Percentiles rank a stretch among this genome's conserved stretches.
Evolutionary conservation across 495 filamentous ascomycete species (phyloP).

Genomic region (Penicillium riverlandense): DNA sequence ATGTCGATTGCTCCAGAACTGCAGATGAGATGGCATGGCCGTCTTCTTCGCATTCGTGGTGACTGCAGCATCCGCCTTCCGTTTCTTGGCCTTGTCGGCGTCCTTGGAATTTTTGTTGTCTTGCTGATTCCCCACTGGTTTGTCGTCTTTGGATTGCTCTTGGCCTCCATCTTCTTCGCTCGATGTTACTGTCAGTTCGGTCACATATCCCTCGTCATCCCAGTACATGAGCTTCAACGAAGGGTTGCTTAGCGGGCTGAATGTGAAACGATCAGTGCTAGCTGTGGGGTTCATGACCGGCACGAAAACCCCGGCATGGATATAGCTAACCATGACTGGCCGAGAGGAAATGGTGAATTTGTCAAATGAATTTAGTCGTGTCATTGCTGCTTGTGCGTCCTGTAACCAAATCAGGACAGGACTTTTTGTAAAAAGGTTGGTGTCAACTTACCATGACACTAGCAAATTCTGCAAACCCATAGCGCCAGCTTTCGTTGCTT

Average conservation of each 20-base stretch:
- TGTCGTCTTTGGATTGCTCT: constrained; percentile 20
- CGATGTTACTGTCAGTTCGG: constrained; percentile 53
- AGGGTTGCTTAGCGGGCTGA: constrained; percentile 64
- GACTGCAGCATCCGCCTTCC: constrained; percentile 48
- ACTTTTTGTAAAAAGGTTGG: not conserved
- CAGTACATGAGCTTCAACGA: constrained; percentile 71
- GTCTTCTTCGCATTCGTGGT: constrained; percentile 40
- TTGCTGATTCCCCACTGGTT: constrained; percentile 25
- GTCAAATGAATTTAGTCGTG: constrained; percentile 65
- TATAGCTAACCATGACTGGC: constrained; percentile 66
- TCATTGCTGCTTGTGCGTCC: constrained; percentile 72
- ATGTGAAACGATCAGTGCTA: constrained; percentile 56
- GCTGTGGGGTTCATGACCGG: constrained; percentile 54
- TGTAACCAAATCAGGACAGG: constrained; percentile 21
- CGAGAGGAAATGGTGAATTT: constrained; percentile 83
- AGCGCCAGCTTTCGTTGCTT: constrained; percentile 74
- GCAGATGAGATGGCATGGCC: constrained; percentile 58
- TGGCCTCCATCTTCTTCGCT: constrained; percentile 28
- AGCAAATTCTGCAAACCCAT: constrained; percentile 87
- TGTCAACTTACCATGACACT: constrained; percentile 40
- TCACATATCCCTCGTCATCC: constrained; percentile 74
- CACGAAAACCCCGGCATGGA: constrained; percentile 84
- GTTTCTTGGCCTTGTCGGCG: constrained; percentile 62
- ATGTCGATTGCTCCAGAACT: constrained; percentile 84
- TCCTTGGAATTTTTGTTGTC: constrained; percentile 40